Conservation (phyloP, 306 rosid genomes). For the Cucurbita pepo region DNA sequence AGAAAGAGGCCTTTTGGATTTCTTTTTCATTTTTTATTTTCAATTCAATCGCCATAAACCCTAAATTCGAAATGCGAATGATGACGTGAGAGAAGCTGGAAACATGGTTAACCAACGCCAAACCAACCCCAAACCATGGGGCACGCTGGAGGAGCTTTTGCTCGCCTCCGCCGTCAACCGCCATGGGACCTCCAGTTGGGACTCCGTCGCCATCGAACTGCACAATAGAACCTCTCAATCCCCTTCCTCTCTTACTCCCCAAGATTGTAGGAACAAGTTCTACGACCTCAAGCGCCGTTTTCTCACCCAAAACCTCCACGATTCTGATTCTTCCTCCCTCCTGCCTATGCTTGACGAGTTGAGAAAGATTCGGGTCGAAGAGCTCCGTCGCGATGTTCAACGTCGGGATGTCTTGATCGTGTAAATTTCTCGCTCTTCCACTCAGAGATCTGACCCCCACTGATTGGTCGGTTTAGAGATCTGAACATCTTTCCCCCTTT, state of each 20-base stretch:
- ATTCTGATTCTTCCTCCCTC: slow-evolving; percentile 5
- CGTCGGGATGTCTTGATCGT: slow-evolving; percentile 32
- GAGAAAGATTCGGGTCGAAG: slow-evolving; percentile 28
- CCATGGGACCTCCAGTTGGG: slow-evolving; percentile 33
- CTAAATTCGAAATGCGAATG: slow-evolving; percentile 24
- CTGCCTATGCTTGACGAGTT: slow-evolving; percentile 21
- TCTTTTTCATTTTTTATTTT: background rate
- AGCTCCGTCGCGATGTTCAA: slow-evolving; percentile 38
- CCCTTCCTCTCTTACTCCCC: slow-evolving; percentile 11
- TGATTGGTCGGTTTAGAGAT: slow-evolving; percentile 6
- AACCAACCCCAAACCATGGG: slow-evolving; percentile 34
- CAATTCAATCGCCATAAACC: slow-evolving; percentile 18
- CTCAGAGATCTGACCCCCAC: slow-evolving; percentile 19
- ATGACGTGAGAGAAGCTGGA: slow-evolving; percentile 21
- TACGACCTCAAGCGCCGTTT: slow-evolving; percentile 23
- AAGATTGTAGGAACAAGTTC: slow-evolving; percentile 20
- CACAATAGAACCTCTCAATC: slow-evolving; percentile 10
- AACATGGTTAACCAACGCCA: slow-evolving; percentile 28
- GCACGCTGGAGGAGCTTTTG: slow-evolving; percentile 42
- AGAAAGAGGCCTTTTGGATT: background rate
- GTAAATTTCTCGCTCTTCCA: slow-evolving; percentile 14
- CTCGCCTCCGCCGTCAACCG: slow-evolving; percentile 39
- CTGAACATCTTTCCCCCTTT: slow-evolving; percentile 13
- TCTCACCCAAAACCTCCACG: background rate
- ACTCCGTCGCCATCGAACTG: slow-evolving; percentile 31